These are phyloP conservation scores for Adansonia gregorii DNA, from an alignment of 441 rosid species.

Conservation along the genomic window DNA sequence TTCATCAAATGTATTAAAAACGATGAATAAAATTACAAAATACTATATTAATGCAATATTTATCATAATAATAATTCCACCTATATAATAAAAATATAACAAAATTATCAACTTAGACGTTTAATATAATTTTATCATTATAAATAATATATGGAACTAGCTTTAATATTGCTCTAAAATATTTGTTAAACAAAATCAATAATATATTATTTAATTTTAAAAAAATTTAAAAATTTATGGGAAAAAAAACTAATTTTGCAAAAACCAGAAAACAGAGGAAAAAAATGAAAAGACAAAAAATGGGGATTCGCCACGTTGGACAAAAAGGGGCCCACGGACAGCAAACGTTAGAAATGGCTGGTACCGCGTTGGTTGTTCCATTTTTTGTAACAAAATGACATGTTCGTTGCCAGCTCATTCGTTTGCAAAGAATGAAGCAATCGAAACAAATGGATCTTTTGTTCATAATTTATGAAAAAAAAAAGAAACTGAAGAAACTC, in stretches of 20 bases:
- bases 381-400: not conserved
- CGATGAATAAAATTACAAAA: too few species aligned
- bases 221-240: too few species aligned
- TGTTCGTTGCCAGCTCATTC: not conserved
- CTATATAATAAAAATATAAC: too few species aligned
- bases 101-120: too few species aligned
- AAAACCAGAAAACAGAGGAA: not conserved
- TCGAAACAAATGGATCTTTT: not conserved
- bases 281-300: not conserved
- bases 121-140: too few species aligned
- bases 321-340: not conserved
- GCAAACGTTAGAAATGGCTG: not conserved
- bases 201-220: too few species aligned
- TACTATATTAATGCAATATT: too few species aligned
- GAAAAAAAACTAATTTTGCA: not conserved
- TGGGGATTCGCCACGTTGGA: constrained; percentile 2
- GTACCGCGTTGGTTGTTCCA: not conserved
- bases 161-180: too few species aligned
- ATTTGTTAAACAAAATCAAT: too few species aligned
- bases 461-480: not conserved
- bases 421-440: not conserved
- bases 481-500: not conserved
- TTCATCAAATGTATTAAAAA: too few species aligned
- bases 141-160: too few species aligned
- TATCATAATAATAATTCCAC: too few species aligned